A percentile compares a stretch with the other conserved stretches of the same genome.
phyloP scores from a whole-genome alignment of 176 grass and related monocot species.

The Zea luxurians region DNA sequence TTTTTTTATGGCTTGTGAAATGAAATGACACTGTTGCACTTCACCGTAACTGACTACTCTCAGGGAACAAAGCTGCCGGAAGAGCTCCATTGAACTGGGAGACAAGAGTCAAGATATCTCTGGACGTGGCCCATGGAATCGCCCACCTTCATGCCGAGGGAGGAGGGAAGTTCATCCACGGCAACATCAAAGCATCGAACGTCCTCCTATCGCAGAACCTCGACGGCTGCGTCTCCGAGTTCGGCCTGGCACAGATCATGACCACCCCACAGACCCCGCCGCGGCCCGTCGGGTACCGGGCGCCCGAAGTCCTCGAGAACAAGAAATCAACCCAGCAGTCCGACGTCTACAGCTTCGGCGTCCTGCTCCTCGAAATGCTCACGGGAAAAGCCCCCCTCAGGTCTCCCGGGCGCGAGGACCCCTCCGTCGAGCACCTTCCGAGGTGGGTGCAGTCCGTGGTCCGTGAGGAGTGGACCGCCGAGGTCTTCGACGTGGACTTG shows the following conservation, averaged over 20 bases:
- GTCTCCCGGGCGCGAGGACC: slow-evolving; percentile 56
- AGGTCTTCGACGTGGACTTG: slow-evolving; percentile 89
- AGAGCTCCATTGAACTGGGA: slow-evolving; percentile 79
- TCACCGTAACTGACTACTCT: slow-evolving; percentile 24
- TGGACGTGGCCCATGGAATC: slow-evolving; percentile 71
- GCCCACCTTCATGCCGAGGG: slow-evolving; percentile 71
- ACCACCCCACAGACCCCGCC: slow-evolving; percentile 44
- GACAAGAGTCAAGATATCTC: slow-evolving; percentile 69
- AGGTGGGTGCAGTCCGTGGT: slow-evolving; percentile 94
- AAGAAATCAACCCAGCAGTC: slow-evolving; percentile 79
- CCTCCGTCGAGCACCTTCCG: slow-evolving; percentile 58
- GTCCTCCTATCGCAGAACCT: slow-evolving; percentile 71
- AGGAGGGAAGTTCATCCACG: slow-evolving; percentile 84
- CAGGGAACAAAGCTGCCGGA: slow-evolving; percentile 63
- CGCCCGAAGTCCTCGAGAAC: slow-evolving; percentile 80
- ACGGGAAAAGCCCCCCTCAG: slow-evolving; percentile 88
- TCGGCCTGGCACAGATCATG: slow-evolving; percentile 82
- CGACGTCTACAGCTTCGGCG: slow-evolving; percentile 88
- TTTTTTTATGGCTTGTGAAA: background rate
- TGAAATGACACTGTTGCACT: slow-evolving; percentile 30
- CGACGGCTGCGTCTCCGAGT: slow-evolving; percentile 66
- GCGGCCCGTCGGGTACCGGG: slow-evolving; percentile 70
- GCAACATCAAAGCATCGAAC: slow-evolving; percentile 87
- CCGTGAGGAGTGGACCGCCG: slow-evolving; percentile 91
- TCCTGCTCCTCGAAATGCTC: slow-evolving; percentile 86